Evolutionary conservation across 2,329 filamentous ascomycete genomes (phyloP), one percentile per base, ranked within the genome.

Genomic region (Fusarium longipes): DNA sequence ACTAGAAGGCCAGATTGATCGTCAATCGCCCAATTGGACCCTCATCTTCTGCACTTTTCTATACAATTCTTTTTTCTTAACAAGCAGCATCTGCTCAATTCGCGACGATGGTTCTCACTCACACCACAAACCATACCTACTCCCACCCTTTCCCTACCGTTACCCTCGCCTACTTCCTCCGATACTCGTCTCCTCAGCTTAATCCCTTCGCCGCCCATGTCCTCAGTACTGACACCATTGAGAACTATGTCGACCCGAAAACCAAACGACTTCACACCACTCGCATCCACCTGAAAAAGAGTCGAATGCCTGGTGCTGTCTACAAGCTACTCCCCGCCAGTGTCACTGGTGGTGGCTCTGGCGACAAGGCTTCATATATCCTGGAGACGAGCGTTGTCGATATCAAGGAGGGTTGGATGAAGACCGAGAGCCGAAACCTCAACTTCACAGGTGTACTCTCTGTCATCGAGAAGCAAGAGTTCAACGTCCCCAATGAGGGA

Each of bases 161-260:
- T 65, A 93, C 92, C 47, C 89, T 96, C 78, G 92, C 92, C 81
- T 96, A 93, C 85, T 96, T 95, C 81, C 89, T 96, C 48, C 91
- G 92, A 69, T 96, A 96, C 80, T 93, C 91, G 61, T 87, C 85
- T 7, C 85, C 86, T 29, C 82, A 87, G 68, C 81, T 87, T 68
- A 96, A 95, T 75, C 92, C 92, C 8, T 94, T 95, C 81, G 90
- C 89, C 69, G 89, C 87, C 67, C 92, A 96, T 81, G 92, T 96
- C 52, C 83, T 93, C 72, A 93, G 91, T 75, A 93, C 91, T 78
- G 92, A 96, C 78, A 93, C 91, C 73, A 92, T 96, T 77, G 87
- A 88, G 47, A 90, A 89, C 68, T 83, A 86, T 77, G 87, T 93
- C 79, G 92, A 95, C 78, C 84, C 89, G 8, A 81, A 80, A n/a